Percentiles rank a stretch among this genome's conserved stretches.
Evolutionary conservation across 1,284 basidiomycete species (phyloP).

Genomic region (Cutaneotrichosporon dermatis): DNA sequence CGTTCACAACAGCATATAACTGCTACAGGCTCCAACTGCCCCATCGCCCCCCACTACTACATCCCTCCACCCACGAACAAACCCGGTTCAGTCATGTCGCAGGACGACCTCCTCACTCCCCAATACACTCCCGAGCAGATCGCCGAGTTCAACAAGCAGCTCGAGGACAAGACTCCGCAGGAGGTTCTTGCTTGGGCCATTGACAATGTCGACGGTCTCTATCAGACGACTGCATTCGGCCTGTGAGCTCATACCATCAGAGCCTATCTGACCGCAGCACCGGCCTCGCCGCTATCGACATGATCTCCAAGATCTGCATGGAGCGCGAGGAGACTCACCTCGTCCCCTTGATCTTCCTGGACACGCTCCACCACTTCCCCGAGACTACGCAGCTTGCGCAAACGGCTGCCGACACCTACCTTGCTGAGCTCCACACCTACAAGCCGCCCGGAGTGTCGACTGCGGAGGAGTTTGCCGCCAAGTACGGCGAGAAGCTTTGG

Average conservation of each 20-base stretch:
- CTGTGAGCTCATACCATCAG: constrained; percentile 49
- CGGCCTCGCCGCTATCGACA: constrained; percentile 83
- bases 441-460: constrained; percentile 69
- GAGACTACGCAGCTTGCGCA: constrained; percentile 87
- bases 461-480: constrained; percentile 70
- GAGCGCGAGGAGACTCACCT: constrained; percentile 48
- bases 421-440: constrained; percentile 69
- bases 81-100: no score
- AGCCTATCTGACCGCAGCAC: constrained; percentile 51
- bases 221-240: constrained; percentile 91
- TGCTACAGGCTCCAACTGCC: no score
- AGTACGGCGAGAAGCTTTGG: constrained; percentile 81
- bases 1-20: no score
- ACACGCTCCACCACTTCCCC: constrained; percentile 93
- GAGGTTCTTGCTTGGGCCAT: constrained; percentile 80
- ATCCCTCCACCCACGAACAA: no score
- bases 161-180: constrained; percentile 66
- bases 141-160: constrained; percentile 65
- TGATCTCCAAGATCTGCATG: constrained; percentile 71
- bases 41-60: no score
- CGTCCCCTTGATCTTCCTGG: constrained; percentile 72
- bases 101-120: constrained; percentile 40
- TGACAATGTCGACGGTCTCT: constrained; percentile 63
- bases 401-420: constrained; percentile 71
- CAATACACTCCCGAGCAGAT: constrained; percentile 65